Evolutionary conservation across 148 eudicot genomes (phyloP), one percentile per base, ranked within the genome.

Genomic region (Fagopyrum homotropicum): DNA sequence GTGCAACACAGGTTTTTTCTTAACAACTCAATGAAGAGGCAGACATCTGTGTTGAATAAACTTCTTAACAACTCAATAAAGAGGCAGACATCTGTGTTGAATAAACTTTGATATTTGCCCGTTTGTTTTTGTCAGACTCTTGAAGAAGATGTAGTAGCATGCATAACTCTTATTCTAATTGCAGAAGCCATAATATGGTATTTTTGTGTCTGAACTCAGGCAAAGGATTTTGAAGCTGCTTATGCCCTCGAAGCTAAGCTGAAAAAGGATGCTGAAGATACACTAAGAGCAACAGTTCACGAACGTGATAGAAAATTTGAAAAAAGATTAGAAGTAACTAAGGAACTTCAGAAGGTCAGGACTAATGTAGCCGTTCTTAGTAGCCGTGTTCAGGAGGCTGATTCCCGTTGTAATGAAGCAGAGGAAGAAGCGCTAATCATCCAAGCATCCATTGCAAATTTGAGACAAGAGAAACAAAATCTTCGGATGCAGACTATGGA

Each of bases 291-390:
- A 69, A 77, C 80, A 78, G 78, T 82, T 40, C 86, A 85, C 73
- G 93, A 89, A 77, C 88, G 85, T 77, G 88, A 90, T 79, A 86
- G 77, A 59, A 84, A 87, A 54, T 52, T 84, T 70, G 85, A 86
- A 69, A 84, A 88, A 76, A 89, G 79, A 57, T 80, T 85, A 64
- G 80, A 75, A 73, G 69, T 83, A 68, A 80, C 80, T 52, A 79
- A 83, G 63, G 83, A 89, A 69, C 85, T 90, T 72, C 86, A 90
- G 16, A 89, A 79, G 83, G 75, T 90, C 76, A 87, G 85, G 93
- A 83, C 87, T 75, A 90, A 82, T 79, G 86, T 90, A 64, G 89
- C 93, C 45, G 80, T 89, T 50, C 82, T 92, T 59, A 91, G 88
- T 46, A 82, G 85, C 56, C 93, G 90, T 49, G 83, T 82, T 44